Conservation (phyloP, 2,329 filamentous ascomycete genomes). For the Mycocentrospora acerina region DNA sequence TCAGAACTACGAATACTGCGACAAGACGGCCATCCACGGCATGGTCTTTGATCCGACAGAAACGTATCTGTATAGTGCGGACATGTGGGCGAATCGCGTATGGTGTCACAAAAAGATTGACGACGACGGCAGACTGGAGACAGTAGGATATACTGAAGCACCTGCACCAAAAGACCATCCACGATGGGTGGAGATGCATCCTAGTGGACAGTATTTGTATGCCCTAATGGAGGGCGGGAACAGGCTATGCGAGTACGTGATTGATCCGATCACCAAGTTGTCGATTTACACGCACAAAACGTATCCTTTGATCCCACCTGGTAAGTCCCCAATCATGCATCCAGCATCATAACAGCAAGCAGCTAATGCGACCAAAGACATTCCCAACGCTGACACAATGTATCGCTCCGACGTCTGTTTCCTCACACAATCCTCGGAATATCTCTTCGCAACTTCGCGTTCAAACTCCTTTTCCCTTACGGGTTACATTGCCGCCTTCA, state of each 20-base stretch:
- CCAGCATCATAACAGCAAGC: neutral
- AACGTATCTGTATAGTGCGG: conserved; percentile 76
- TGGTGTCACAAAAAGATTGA: conserved; percentile 78
- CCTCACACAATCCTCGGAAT: conserved; percentile 66
- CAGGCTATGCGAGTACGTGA: conserved; percentile 75
- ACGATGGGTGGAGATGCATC: conserved; percentile 84
- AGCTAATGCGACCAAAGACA: conserved; percentile 22
- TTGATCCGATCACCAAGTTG: conserved; percentile 71
- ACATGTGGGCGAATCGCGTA: conserved; percentile 75
- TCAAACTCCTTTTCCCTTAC: conserved; percentile 74
- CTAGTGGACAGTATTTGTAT: conserved; percentile 76
- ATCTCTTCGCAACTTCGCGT: conserved; percentile 83
- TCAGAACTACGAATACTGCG: conserved; percentile 73
- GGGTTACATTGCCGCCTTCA: conserved; percentile 81
- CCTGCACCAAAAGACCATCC: conserved; percentile 74
- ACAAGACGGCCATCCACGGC: conserved; percentile 73
- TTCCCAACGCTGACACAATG: conserved; percentile 57
- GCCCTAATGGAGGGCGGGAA: conserved; percentile 90
- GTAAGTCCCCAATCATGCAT: conserved; percentile 46
- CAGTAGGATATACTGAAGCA: conserved; percentile 72
- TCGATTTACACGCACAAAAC: conserved; percentile 76
- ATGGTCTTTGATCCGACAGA: conserved; percentile 78
- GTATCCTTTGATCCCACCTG: conserved; percentile 79
- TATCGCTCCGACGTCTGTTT: conserved; percentile 86
- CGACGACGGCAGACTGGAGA: conserved; percentile 61